phyloP scores from a whole-genome alignment of 768 basidiomycete species.

The Trametes cinnabarina region DNA sequence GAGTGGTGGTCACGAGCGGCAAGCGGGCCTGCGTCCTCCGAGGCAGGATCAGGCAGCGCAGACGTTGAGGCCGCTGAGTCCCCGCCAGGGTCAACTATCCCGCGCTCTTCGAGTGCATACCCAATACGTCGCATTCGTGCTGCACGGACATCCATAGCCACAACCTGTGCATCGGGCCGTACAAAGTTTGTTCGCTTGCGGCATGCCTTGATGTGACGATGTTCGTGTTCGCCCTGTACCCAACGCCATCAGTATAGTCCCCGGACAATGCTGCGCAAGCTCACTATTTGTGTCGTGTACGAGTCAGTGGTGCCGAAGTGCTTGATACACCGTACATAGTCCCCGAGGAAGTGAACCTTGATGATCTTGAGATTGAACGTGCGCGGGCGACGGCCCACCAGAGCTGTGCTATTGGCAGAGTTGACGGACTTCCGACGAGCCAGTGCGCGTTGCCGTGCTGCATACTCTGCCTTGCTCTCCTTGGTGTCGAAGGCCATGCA shows the following conservation, averaged over 20 bases:
- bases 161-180: constrained; percentile 19
- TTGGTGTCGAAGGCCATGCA: constrained; percentile 26
- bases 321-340: constrained; percentile 31
- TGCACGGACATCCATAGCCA: constrained; percentile 21
- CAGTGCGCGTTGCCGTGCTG: constrained; percentile 16
- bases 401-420: too few species aligned
- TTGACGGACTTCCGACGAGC: too few species aligned
- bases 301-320: constrained; percentile 36
- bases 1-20: too few species aligned
- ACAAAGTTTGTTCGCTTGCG: constrained; percentile 30
- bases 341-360: constrained; percentile 37
- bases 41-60: too few species aligned
- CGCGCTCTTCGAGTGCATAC: not conserved
- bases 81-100: not conserved
- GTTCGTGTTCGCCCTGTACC: constrained; percentile 36
- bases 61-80: too few species aligned
- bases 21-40: too few species aligned
- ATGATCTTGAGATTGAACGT: constrained; percentile 33
- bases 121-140: not conserved
- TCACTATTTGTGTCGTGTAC: constrained; percentile 34
- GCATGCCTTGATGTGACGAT: constrained; percentile 30
- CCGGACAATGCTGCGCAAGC: too few species aligned
- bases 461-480: constrained; percentile 27
- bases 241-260: too few species aligned
- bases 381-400: not conserved